A percentile compares a stretch with the other conserved stretches of the same genome.
Evolutionary conservation across 148 eudicot genomes (phyloP).

Genomic region (Rhododendron henanense): DNA sequence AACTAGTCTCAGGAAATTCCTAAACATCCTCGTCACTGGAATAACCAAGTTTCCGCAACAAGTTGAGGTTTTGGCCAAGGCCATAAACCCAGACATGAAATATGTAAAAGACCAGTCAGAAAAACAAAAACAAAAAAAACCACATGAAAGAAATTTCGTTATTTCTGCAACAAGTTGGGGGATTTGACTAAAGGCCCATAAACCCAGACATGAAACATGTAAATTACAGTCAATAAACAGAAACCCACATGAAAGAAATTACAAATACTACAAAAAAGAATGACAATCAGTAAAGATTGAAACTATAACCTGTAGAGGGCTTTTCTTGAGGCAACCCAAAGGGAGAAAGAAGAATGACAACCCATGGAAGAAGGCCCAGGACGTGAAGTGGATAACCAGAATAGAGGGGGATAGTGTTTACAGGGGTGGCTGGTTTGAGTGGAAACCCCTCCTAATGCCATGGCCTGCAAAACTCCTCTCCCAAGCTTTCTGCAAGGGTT

Average conservation of each 20-base stretch:
- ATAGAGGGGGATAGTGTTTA: constrained; percentile 37
- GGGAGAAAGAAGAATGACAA: constrained; percentile 15
- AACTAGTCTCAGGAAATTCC: background rate
- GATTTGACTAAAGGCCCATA: background rate
- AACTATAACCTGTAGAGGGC: constrained; percentile 28
- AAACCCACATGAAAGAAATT: background rate
- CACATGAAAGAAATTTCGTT: background rate
- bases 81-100: background rate
- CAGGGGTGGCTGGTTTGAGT: constrained; percentile 34
- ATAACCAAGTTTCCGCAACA: background rate
- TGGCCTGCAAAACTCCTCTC: constrained; percentile 28
- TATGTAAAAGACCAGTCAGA: background rate
- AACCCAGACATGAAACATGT: background rate
- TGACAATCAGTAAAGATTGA: background rate
- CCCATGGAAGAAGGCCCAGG: constrained; percentile 14
- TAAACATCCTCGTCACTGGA: background rate
- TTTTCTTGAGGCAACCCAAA: constrained; percentile 18
- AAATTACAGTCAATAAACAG: background rate
- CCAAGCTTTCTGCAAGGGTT: constrained; percentile 37
- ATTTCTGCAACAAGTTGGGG: background rate
- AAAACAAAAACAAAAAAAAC: background rate
- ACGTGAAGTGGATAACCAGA: constrained; percentile 32
- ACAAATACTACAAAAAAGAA: background rate
- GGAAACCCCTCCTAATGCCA: constrained; percentile 49
- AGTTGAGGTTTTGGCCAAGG: background rate